These are phyloP conservation scores for Falciphora oryzae DNA, from an alignment of 2,329 filamentous ascomycete genomes.

Conservation along the genomic window DNA sequence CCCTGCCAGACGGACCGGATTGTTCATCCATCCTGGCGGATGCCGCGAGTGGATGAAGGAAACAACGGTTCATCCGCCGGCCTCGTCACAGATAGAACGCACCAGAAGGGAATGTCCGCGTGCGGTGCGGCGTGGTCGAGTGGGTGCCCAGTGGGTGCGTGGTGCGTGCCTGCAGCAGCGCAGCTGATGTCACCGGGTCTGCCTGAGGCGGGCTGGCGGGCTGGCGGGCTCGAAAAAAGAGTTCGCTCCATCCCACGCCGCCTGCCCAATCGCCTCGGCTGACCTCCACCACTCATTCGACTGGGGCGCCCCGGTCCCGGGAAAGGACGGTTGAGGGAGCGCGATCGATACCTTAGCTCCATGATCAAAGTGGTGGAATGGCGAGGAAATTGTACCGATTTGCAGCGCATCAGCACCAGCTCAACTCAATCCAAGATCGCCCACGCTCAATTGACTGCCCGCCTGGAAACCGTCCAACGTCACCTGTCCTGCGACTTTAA, in stretches of 20 bases:
- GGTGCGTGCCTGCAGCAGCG: neutral
- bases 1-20: too few relatives aligned
- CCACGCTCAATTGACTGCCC: neutral
- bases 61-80: too few relatives aligned
- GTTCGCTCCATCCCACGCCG: too few relatives aligned
- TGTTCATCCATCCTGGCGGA: too few relatives aligned
- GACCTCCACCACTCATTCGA: too few relatives aligned
- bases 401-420: neutral
- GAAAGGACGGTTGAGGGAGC: neutral
- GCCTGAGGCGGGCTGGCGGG: neutral
- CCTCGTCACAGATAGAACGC: neutral
- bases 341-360: neutral
- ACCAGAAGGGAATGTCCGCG: neutral
- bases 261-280: too few relatives aligned
- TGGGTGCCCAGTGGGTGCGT: neutral
- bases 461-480: neutral
- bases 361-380: neutral
- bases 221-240: too few relatives aligned
- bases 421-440: neutral
- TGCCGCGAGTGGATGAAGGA: too few relatives aligned
- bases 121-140: neutral
- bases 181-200: neutral
- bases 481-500: conserved; percentile 1
- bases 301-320: neutral
- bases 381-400: neutral